A percentile compares a stretch with the other conserved stretches of the same genome.
Conservation (phyloP, 2,329 filamentous ascomycete genomes). For the Fusarium fujikuroi region DNA sequence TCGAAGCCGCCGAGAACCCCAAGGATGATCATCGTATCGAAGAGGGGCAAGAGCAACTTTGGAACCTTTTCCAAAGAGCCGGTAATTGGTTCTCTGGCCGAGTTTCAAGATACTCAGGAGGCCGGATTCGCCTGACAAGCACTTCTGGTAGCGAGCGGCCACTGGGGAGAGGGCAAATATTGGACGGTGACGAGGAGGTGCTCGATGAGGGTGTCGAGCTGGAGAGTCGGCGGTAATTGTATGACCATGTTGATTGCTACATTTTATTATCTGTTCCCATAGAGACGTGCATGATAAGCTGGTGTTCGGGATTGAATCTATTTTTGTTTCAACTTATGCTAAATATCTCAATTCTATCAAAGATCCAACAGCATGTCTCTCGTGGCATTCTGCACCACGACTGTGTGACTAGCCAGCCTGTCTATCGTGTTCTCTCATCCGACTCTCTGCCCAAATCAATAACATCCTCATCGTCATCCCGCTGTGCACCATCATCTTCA, state of each 20-base stretch:
- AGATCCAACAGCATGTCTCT: background rate
- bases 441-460: conserved; percentile 48
- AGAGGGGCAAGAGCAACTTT: conserved; percentile 72
- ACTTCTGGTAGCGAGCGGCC: conserved; percentile 51
- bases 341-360: background rate
- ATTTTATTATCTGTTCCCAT: conserved; percentile 12
- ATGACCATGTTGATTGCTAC: conserved; percentile 2
- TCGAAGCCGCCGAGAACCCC: conserved; percentile 83
- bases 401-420: background rate
- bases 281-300: conserved; percentile 34
- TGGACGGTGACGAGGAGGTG: conserved; percentile 56
- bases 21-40: conserved; percentile 66
- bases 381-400: background rate
- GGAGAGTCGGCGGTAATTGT: conserved; percentile 49
- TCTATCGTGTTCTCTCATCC: conserved; percentile 34
- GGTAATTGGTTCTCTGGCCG: conserved; percentile 69
- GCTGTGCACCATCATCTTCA: conserved; percentile 34
- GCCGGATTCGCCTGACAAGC: conserved; percentile 64
- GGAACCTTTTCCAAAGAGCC: conserved; percentile 64
- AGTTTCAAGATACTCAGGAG: conserved; percentile 63
- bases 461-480: conserved; percentile 50
- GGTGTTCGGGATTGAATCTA: conserved; percentile 37
- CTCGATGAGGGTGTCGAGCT: conserved; percentile 57
- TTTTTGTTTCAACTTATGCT: conserved; percentile 2
- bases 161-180: conserved; percentile 58